Conservation (phyloP, 192 early-diverging fungal species). For the Coemansia sp. region DNA sequence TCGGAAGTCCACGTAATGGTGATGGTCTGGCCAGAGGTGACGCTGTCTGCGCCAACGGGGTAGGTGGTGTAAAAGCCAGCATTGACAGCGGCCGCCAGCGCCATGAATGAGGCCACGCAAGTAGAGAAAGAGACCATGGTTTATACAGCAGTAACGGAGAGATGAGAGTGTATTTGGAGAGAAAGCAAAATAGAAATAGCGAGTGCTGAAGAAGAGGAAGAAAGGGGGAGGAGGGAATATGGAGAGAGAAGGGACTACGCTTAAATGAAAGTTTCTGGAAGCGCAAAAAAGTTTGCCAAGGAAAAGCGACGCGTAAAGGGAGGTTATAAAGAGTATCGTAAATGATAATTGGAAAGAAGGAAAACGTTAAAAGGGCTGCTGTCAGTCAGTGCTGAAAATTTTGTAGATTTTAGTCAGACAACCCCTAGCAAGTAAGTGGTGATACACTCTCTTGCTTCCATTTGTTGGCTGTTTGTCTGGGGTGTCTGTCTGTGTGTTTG, state of each 20-base stretch:
- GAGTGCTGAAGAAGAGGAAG: conserved; percentile 2
- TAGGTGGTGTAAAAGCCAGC: conserved; percentile 56
- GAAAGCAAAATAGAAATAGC: neutral
- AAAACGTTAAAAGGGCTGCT: neutral
- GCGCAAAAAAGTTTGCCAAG: neutral
- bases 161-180: neutral
- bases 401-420: neutral
- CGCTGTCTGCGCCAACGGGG: conserved; percentile 38
- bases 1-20: conserved; percentile 38
- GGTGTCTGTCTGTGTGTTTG: too few species aligned
- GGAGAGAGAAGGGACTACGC: neutral
- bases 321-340: conserved; percentile 1
- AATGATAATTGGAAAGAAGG: neutral
- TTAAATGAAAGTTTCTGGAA: neutral
- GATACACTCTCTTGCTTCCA: too few species aligned
- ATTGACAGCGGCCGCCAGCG: conserved; percentile 35
- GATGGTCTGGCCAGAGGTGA: conserved; percentile 46
- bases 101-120: conserved; percentile 28
- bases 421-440: neutral
- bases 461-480: too few species aligned
- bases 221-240: neutral
- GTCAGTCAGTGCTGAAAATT: neutral
- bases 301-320: conserved; percentile 13
- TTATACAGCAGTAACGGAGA: neutral
- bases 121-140: conserved; percentile 46